Percentiles rank a stretch among this genome's conserved stretches.
Evolutionary conservation across 2,329 filamentous ascomycete species (phyloP).

Genomic region (Scedosporium apiospermum): DNA sequence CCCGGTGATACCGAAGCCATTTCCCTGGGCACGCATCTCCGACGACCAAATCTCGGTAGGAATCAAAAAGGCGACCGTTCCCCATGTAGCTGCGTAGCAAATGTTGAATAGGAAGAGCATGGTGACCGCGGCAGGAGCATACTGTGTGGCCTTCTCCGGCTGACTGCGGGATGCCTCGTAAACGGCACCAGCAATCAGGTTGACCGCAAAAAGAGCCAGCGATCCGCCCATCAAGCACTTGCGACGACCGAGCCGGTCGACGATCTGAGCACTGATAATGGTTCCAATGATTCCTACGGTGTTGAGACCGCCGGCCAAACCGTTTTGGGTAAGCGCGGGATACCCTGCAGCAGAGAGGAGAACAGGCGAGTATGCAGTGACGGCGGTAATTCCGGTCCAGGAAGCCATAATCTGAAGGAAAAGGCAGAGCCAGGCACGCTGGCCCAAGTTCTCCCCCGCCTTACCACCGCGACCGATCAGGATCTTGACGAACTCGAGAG

Average conservation of each 20-base stretch:
- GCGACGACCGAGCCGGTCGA: constrained; percentile 37
- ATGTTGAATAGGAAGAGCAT: constrained; percentile 42
- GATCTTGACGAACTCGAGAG: constrained; percentile 28
- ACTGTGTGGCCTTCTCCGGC: constrained; percentile 23
- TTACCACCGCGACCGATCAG: constrained; percentile 25
- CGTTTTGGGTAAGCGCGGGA: constrained; percentile 14
- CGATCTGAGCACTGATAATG: constrained; percentile 38
- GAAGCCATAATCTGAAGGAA: constrained; percentile 31
- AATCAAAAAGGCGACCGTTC: constrained; percentile 23
- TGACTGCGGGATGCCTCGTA: constrained; percentile 29
- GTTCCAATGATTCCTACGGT: constrained; percentile 42
- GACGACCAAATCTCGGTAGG: constrained; percentile 47
- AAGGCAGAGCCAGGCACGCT: constrained; percentile 28
- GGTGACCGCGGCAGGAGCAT: constrained; percentile 33
- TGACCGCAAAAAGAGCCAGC: constrained; percentile 25
- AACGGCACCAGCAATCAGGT: constrained; percentile 30
- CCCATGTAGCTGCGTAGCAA: constrained; percentile 40
- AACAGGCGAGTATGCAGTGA: constrained; percentile 23
- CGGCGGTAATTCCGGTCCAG: constrained; percentile 33
- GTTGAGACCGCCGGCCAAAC: constrained; percentile 40
- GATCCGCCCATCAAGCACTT: constrained; percentile 15
- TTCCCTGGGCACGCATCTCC: constrained; percentile 47
- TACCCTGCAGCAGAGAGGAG: constrained; percentile 16
- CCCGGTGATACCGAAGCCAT: constrained; percentile 48
- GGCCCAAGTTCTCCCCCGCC: constrained; percentile 25